These are phyloP conservation scores for Xylaria curta DNA, from an alignment of 495 filamentous ascomycete species.

Conservation along the genomic window DNA sequence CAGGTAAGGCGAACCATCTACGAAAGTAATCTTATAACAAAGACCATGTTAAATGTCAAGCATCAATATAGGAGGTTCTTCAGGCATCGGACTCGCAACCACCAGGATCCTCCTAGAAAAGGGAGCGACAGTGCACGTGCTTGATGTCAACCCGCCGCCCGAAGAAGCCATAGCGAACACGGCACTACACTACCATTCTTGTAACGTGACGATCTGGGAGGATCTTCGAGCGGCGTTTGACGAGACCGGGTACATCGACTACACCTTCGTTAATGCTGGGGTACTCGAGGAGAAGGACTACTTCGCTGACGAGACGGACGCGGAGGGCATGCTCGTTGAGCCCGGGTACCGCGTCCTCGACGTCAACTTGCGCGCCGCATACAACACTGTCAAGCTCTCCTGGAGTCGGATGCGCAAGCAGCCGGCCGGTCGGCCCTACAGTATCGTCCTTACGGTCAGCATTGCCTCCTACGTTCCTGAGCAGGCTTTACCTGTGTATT, in stretches of 20 bases:
- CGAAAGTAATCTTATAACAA: not conserved
- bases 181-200: conserved; percentile 20
- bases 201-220: conserved; percentile 32
- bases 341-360: conserved; percentile 32
- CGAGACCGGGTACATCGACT: conserved; percentile 32
- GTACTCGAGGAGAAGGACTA: conserved; percentile 26
- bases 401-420: conserved; percentile 33
- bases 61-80: conserved; percentile 10
- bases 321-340: not conserved
- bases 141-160: conserved; percentile 14
- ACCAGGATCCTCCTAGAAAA: conserved; percentile 21
- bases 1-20: conserved; percentile 16
- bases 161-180: not conserved
- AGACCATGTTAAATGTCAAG: not conserved
- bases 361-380: conserved; percentile 35
- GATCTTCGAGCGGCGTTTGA: conserved; percentile 30
- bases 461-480: conserved; percentile 43
- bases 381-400: conserved; percentile 40
- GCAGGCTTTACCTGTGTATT: conserved; percentile 39
- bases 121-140: conserved; percentile 25
- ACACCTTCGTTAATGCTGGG: conserved; percentile 40
- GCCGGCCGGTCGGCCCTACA: conserved; percentile 8
- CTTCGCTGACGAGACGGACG: conserved; percentile 14
- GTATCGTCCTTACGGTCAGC: conserved; percentile 44
- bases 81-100: conserved; percentile 24